Evolutionary conservation across 805 yeast genomes (phyloP), one percentile per base, ranked within the genome.

Genomic region (Lachancea lanzarotensis): DNA sequence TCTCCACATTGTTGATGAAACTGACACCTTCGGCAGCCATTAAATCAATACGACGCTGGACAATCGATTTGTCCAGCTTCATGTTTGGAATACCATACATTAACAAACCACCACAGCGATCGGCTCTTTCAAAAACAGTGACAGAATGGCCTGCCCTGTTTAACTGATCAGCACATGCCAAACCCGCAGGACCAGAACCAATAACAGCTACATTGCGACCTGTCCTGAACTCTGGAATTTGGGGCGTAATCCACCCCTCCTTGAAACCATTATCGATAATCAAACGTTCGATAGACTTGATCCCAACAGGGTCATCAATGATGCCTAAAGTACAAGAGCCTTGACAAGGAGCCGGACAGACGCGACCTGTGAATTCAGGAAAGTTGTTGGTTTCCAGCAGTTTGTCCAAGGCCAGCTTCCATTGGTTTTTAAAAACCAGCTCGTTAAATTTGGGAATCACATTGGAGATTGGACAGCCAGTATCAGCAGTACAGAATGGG

Each of bases 51-150:
- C 98, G 88, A 64, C 98, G 81, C 72, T 88, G 85, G 48, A 91
- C 96, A 62, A 93, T 78, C 19, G 82, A 73, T 75, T 91, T 91
- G 69, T 91, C 98, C 57, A 91, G 76, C 73, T 91, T 91, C 98
- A 91, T 91, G 75, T 91, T 91, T 56, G 98, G 98, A 69, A 91
- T 91, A 79, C 98, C 98, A 67, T 91, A 91, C 98, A 93, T 93
- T 71, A 91, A 69, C 63, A 91, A 75, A 46, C 98, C 98, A 74
- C 98, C 98, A 40, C 91, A 84, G 66, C 97, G 80, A 70, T 93
- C 97, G 42, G 90, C 74, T 65, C 98, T 81, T 71, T 91, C 98
- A 66, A 83, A 91, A 39, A 91, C 93, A 30, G 90, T 86, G 42
- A 93, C 97, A 13, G 64, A 56, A 68, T 91, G 98, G 46, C 98